Conservation (phyloP, 1,284 basidiomycete genomes). For the Naganishia sp. region DNA sequence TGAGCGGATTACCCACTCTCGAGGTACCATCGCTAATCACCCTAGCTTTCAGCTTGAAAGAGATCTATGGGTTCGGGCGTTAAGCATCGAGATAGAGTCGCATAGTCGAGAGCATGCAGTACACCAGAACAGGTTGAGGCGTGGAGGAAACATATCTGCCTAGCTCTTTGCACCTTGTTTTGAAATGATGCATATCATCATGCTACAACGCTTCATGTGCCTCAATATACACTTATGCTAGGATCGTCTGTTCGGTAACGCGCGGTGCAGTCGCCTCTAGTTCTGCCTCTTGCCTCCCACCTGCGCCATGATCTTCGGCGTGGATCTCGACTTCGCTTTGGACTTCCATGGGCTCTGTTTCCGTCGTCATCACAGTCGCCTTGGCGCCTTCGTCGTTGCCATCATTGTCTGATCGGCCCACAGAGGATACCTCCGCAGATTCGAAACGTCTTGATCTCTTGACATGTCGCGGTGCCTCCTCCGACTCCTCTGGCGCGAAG, state of each 20-base stretch:
- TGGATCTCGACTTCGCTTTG: background rate
- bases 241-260: background rate
- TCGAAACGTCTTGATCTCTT: constrained; percentile 11
- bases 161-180: background rate
- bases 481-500: background rate
- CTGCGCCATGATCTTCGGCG: background rate
- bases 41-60: constrained; percentile 47
- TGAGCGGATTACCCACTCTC: constrained; percentile 36
- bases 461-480: background rate
- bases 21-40: background rate
- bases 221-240: background rate
- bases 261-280: background rate
- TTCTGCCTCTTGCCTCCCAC: background rate
- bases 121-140: constrained; percentile 38
- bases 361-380: background rate
- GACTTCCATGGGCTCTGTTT: no score
- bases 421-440: background rate
- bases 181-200: constrained; percentile 5
- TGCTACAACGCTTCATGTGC: constrained; percentile 11
- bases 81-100: constrained; percentile 52
- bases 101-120: constrained; percentile 41
- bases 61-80: constrained; percentile 53
- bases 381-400: no score
- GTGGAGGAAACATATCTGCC: constrained; percentile 42
- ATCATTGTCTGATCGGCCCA: background rate